phyloP scores from a whole-genome alignment of 371 early-diverging fungal species.

The Lichtheimia ramosa region DNA sequence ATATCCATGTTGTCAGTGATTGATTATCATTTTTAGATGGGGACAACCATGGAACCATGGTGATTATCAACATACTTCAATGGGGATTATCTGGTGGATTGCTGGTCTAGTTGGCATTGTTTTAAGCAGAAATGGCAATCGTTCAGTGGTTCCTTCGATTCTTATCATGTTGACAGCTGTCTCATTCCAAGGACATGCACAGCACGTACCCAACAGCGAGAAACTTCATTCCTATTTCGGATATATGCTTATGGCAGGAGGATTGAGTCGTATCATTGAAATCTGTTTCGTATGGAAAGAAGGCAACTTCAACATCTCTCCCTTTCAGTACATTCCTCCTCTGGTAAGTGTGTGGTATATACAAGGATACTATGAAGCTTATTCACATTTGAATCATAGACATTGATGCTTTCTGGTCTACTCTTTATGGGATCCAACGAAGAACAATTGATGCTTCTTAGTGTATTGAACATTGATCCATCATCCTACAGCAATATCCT shows the following conservation, averaged over 20 bases:
- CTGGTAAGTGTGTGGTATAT: conserved; percentile 34
- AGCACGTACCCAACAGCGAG: conserved; percentile 59
- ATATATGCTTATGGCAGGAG: conserved; percentile 60
- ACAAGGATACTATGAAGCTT: background rate
- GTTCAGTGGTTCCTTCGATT: conserved; percentile 61
- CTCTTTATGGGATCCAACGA: conserved; percentile 67
- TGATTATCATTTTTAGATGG: conserved; percentile 29
- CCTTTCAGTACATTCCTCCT: conserved; percentile 51
- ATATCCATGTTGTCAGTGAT: too few relatives aligned
- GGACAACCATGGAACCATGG: conserved; percentile 63
- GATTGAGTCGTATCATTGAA: conserved; percentile 59
- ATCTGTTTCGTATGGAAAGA: conserved; percentile 57
- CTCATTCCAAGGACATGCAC: conserved; percentile 62
- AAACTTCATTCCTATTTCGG: conserved; percentile 67
- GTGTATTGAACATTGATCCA: conserved; percentile 45
- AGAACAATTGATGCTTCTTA: conserved; percentile 52
- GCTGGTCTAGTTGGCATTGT: conserved; percentile 62
- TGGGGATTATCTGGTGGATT: conserved; percentile 73
- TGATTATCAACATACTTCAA: conserved; percentile 68
- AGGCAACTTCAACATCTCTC: conserved; percentile 34
- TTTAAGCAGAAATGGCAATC: conserved; percentile 53
- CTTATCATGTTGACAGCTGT: conserved; percentile 66
- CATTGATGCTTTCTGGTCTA: conserved; percentile 57
- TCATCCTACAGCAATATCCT: conserved; percentile 58
- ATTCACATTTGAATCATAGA: conserved; percentile 17